Conservation (phyloP, 768 basidiomycete genomes). For the Cystofilobasidium ferigula region DNA sequence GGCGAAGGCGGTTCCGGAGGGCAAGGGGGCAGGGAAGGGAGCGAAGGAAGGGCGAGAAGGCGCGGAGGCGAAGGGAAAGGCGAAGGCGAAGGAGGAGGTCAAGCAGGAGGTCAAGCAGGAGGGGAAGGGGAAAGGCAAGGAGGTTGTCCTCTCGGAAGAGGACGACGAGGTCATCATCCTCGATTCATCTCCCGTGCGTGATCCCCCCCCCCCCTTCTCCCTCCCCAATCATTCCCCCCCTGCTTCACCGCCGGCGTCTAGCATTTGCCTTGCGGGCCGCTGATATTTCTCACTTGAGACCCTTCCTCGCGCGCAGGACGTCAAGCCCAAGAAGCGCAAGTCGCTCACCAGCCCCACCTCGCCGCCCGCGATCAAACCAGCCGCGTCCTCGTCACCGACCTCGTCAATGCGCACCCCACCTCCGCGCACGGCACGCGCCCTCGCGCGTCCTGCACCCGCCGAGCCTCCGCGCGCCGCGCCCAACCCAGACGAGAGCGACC, state of each 20-base stretch:
- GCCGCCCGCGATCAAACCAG: not conserved
- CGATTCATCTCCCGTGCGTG: no score
- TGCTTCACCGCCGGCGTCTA: no score
- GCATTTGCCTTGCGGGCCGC: no score
- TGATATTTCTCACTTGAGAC: no score
- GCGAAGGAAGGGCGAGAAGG: no score
- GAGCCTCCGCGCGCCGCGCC: no score
- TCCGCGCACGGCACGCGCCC: no score
- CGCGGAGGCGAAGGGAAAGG: constrained; percentile 18
- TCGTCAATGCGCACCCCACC: no score
- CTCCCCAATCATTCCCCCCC: not conserved
- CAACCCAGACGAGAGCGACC: no score
- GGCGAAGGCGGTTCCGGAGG: constrained; percentile 25
- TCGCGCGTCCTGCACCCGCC: no score
- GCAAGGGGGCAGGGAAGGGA: not conserved
- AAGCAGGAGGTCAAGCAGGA: constrained; percentile 27
- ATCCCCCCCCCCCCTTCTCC: not conserved
- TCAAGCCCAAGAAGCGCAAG: not conserved
- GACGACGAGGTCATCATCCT: constrained; percentile 9
- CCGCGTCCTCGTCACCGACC: not conserved
- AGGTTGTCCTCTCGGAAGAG: constrained; percentile 21
- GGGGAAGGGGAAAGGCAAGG: constrained; percentile 20
- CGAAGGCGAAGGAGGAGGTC: constrained; percentile 13
- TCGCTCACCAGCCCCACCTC: constrained; percentile 2
- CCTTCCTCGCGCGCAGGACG: not conserved